Evolutionary conservation across 768 basidiomycete genomes (phyloP), one percentile per base, ranked within the genome.

Genomic region (Russula sp.): DNA sequence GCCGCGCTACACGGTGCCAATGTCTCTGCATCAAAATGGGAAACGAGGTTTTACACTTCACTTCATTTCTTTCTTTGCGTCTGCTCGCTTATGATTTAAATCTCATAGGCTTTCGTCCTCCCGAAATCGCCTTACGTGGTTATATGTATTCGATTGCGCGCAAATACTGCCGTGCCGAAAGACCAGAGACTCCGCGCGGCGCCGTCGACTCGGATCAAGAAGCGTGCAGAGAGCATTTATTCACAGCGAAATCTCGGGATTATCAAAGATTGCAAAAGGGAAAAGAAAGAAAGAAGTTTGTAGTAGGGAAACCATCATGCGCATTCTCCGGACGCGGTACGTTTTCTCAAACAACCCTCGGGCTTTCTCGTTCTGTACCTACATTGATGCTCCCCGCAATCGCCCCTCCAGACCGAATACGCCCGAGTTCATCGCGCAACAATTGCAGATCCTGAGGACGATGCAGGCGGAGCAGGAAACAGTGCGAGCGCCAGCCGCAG

Each of bases 261-360:
- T 8, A 98, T 99, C 74, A 88, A 88, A 75, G 86, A 94, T 70
- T 84, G 93, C 67, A 97, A 98, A 81, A 86, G 86, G 74, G 92
- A 96, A 79, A 94, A 95, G 80, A 83, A 86, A 92, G 75, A 86
- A 88, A 64, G 87, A 90, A 62, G 81, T 83, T 3, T n/a, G n/a
- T 62, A 83, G 76, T 61, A 92, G 90, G 58, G 94, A 98, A 77
- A 93, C 89, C 42, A 97, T 98, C 63, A 84, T 99, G 80, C 81
- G 93, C 62, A 95, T 99, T 67, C 79, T 99, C 48, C 84, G 97
- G 36, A 98, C 98, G 96, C 83, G 94, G 95, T 93, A 72, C 57
- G 82, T 75, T 59, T 59, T 22, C 11, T 60, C 48, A 24, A 10
- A 3, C 24, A 14, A 2, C 13, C 36, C 61, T 18, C 59, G 34